phyloP scores from a whole-genome alignment of 306 rosid genomes.

The Benincasa hispida region DNA sequence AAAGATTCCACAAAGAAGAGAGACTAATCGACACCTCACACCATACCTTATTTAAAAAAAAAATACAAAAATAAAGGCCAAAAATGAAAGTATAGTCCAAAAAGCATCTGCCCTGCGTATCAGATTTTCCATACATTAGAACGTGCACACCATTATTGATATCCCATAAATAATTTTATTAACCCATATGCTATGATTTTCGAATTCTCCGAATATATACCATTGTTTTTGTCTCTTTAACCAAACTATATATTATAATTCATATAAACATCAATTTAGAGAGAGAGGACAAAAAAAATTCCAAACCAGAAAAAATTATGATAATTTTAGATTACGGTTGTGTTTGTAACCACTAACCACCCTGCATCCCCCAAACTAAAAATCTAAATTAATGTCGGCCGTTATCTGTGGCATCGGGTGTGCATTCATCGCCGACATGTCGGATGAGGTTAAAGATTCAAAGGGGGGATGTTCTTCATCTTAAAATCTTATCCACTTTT shows the following conservation, averaged over 20 bases:
- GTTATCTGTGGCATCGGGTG: neutral
- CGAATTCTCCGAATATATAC: neutral
- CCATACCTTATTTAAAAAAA: neutral
- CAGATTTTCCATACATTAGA: slow-evolving; percentile 5
- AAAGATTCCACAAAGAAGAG: neutral
- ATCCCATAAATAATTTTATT: neutral
- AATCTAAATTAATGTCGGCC: neutral
- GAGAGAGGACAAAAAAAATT: neutral
- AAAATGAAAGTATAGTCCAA: slow-evolving; percentile 1
- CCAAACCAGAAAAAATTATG: neutral
- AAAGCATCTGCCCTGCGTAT: slow-evolving; percentile 5
- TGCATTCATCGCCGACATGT: slow-evolving; percentile 1
- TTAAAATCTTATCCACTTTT: slow-evolving; percentile 1
- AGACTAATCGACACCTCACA: neutral
- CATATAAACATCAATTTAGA: neutral
- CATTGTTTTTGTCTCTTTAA: neutral
- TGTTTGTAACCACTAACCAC: neutral
- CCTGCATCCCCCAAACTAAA: neutral
- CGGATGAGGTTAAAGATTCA: neutral
- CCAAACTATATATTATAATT: neutral
- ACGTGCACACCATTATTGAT: slow-evolving; percentile 12
- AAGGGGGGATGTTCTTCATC: neutral
- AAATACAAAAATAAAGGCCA: neutral
- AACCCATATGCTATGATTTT: neutral
- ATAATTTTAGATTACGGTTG: slow-evolving; percentile 2